These are phyloP conservation scores for Babesia bigemina DNA, from an alignment of 169 alveolate species.

Conservation along the genomic window DNA sequence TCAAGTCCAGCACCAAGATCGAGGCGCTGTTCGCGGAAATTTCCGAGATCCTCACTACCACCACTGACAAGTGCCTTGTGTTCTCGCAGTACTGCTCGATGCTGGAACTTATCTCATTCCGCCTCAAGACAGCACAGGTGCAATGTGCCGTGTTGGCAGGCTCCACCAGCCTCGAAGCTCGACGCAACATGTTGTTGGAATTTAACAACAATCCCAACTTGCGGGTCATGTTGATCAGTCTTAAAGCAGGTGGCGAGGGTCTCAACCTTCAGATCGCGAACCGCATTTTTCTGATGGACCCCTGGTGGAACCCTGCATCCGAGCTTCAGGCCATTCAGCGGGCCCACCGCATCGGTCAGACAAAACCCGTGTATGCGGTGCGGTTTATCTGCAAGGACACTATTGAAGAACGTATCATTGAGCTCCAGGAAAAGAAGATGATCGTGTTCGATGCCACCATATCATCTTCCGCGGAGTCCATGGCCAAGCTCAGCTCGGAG, in stretches of 20 bases:
- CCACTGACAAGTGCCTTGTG: slow-evolving; percentile 81
- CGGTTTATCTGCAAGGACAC: slow-evolving; percentile 93
- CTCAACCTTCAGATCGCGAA: slow-evolving; percentile 96
- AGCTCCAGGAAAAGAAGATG: slow-evolving; percentile 90
- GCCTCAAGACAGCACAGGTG: slow-evolving; percentile 62
- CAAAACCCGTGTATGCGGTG: slow-evolving; percentile 90
- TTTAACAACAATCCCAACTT: slow-evolving; percentile 82
- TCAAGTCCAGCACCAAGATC: slow-evolving; percentile 77
- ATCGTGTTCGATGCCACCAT: slow-evolving; percentile 85
- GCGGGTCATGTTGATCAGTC: slow-evolving; percentile 86
- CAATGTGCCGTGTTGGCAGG: slow-evolving; percentile 82
- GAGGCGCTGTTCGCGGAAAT: slow-evolving; percentile 83
- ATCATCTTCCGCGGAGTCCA: slow-evolving; percentile 72
- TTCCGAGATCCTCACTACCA: slow-evolving; percentile 51
- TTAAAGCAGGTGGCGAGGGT: slow-evolving; percentile 98
- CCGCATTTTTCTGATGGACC: slow-evolving; percentile 94
- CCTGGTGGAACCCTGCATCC: slow-evolving; percentile 99
- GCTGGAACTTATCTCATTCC: slow-evolving; percentile 83
- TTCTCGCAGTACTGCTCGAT: slow-evolving; percentile 88
- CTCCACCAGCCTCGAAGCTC: slow-evolving; percentile 75
- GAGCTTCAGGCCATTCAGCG: slow-evolving; percentile 98
- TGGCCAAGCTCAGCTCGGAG: slow-evolving; percentile 83
- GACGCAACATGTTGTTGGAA: slow-evolving; percentile 82
- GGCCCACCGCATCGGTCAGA: slow-evolving; percentile 96
- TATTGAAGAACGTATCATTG: slow-evolving; percentile 95